A percentile compares a stretch with the other conserved stretches of the same genome.
phyloP scores from a whole-genome alignment of 306 rosid species.

The Rosa persica region DNA sequence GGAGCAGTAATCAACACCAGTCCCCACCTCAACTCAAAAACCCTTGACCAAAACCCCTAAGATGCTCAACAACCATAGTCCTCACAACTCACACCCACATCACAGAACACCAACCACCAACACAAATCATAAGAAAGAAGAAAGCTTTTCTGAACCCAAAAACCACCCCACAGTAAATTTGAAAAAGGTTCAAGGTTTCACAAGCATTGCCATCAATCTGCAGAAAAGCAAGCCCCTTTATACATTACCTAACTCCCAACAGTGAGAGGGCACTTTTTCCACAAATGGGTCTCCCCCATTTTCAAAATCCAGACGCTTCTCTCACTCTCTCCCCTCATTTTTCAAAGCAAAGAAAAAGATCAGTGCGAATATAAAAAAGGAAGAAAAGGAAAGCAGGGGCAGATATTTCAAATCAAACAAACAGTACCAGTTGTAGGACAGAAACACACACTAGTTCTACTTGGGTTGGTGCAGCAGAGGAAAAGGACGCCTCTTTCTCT shows the following conservation, averaged over 20 bases:
- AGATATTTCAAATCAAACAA: constrained; percentile 40
- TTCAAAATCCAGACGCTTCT: constrained; percentile 33
- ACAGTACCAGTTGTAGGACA: constrained; percentile 2
- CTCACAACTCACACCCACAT: constrained; percentile 16
- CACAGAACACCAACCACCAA: constrained; percentile 13
- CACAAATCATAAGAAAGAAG: constrained; percentile 21
- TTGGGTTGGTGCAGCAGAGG: constrained; percentile 29
- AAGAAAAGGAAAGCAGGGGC: constrained; percentile 5
- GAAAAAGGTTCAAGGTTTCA: constrained; percentile 1
- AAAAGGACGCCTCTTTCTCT: constrained; percentile 49
- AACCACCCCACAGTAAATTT: neutral
- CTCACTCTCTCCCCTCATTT: constrained; percentile 25
- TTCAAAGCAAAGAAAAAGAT: constrained; percentile 30
- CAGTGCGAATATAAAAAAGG: constrained; percentile 42
- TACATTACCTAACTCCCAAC: constrained; percentile 37
- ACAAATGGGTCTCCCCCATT: constrained; percentile 32
- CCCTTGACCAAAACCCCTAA: constrained; percentile 48
- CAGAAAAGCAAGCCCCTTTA: constrained; percentile 26
- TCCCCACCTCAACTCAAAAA: constrained; percentile 46
- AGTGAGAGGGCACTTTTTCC: constrained; percentile 19
- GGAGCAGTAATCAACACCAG: constrained; percentile 40
- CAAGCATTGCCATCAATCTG: constrained; percentile 16
- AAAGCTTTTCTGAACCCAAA: constrained; percentile 16
- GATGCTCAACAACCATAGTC: too few species aligned
- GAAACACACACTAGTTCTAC: neutral